These are phyloP conservation scores for Diaporthe australafricana DNA, from an alignment of 2,329 filamentous ascomycete genomes.

Conservation along the genomic window DNA sequence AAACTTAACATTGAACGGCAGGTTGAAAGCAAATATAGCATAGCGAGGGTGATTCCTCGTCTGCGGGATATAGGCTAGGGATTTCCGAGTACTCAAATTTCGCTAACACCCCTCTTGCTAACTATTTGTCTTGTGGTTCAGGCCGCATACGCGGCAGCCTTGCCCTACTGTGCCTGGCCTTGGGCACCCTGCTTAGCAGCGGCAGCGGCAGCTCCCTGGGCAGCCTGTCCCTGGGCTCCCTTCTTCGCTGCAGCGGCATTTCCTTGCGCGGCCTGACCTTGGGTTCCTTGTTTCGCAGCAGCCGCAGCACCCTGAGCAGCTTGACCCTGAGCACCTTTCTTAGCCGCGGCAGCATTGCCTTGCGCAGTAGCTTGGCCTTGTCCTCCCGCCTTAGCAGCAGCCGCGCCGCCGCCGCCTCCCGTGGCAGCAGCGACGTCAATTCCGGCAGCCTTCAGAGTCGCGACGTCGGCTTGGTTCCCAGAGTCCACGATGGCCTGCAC, in stretches of 20 bases:
- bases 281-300: no score
- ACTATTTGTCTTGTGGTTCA: background rate
- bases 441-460: constrained; percentile 15
- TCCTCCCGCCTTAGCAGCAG: background rate
- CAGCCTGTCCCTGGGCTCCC: background rate
- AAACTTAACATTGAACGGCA: no score
- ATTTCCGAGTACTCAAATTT: background rate
- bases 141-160: background rate
- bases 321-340: background rate
- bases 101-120: background rate
- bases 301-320: no score
- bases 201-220: background rate
- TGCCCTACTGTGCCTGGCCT: background rate
- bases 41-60: no score
- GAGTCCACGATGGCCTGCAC: constrained; percentile 17
- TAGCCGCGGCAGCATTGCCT: background rate
- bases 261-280: no score
- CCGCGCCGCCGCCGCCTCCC: background rate
- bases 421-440: constrained; percentile 17
- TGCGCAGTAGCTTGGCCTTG: background rate
- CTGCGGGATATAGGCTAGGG: background rate
- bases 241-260: background rate
- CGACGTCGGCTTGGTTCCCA: constrained; percentile 18
- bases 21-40: no score
- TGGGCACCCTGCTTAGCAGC: background rate